Percentiles rank a stretch among this genome's conserved stretches.
These are phyloP conservation scores for Pseudopyrenochaeta lycopersici DNA, from an alignment of 2,329 filamentous ascomycete genomes.

Conservation along the genomic window DNA sequence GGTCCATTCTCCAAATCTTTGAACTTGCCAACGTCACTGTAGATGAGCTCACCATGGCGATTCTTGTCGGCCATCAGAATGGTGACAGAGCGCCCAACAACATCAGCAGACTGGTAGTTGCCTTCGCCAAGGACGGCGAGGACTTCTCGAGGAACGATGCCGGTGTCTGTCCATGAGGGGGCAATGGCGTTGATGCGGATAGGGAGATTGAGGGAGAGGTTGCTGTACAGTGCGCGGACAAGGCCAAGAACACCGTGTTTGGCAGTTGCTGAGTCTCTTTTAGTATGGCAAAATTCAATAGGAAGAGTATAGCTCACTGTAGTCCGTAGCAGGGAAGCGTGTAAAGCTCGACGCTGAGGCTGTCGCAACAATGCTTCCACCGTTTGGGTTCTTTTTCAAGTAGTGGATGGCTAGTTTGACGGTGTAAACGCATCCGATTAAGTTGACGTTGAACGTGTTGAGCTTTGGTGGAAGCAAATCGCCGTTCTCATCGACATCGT, in stretches of 20 bases:
- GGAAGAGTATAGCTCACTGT: conserved; percentile 27
- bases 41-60: conserved; percentile 38
- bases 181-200: conserved; percentile 47
- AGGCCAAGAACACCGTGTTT: conserved; percentile 46
- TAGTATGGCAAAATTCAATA: background rate
- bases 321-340: conserved; percentile 36
- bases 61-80: conserved; percentile 38
- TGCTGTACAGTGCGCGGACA: conserved; percentile 31
- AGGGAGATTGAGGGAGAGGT: conserved; percentile 31
- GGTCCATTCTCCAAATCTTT: conserved; percentile 41
- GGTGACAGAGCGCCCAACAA: conserved; percentile 31
- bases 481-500: conserved; percentile 40
- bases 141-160: conserved; percentile 25
- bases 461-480: conserved; percentile 38
- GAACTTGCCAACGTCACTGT: conserved; percentile 32
- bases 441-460: conserved; percentile 37
- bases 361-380: conserved; percentile 45
- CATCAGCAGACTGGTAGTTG: conserved; percentile 31
- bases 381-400: conserved; percentile 31
- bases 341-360: conserved; percentile 40
- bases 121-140: conserved; percentile 24
- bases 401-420: conserved; percentile 40
- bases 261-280: conserved; percentile 27
- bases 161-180: conserved; percentile 42
- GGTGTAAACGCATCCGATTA: conserved; percentile 40